A percentile compares a stretch with the other conserved stretches of the same genome.
These are phyloP conservation scores for Tephrocybe sp. DNA, from an alignment of 768 basidiomycete genomes.

Conservation along the genomic window DNA sequence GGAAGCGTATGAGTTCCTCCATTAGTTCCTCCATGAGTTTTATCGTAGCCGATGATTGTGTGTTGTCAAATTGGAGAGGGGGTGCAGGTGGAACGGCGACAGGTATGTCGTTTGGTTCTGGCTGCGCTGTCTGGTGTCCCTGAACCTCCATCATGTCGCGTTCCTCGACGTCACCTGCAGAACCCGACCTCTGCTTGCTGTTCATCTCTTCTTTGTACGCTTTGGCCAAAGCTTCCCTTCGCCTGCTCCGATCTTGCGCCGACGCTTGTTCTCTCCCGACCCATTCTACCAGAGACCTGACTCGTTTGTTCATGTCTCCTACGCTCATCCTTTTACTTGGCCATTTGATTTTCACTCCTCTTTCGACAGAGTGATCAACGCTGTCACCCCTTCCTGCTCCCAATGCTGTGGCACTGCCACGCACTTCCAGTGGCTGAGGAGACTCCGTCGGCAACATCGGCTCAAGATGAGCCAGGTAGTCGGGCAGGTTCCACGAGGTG, in stretches of 20 bases:
- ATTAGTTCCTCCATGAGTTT: conserved; percentile 90
- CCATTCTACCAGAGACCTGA: conserved; percentile 88
- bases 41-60: conserved; percentile 50
- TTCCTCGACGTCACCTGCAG: conserved; percentile 15
- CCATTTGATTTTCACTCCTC: conserved; percentile 89
- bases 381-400: conserved; percentile 48
- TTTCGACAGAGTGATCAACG: conserved; percentile 62
- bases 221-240: conserved; percentile 66
- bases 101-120: neutral
- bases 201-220: conserved; percentile 39
- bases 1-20: conserved; percentile 86
- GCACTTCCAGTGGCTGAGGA: conserved; percentile 75
- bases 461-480: conserved; percentile 87
- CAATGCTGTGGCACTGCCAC: conserved; percentile 30
- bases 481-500: conserved; percentile 90
- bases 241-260: conserved; percentile 67
- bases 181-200: neutral
- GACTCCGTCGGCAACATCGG: conserved; percentile 77
- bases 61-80: conserved; percentile 12
- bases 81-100: neutral
- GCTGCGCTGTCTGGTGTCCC: conserved; percentile 2
- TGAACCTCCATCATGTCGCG: conserved; percentile 19
- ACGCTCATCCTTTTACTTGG: conserved; percentile 93
- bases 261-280: conserved; percentile 87
- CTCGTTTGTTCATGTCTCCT: conserved; percentile 97